Evolutionary conservation across 2,329 filamentous ascomycete species (phyloP).

Genomic region (Onygenales sp.): DNA sequence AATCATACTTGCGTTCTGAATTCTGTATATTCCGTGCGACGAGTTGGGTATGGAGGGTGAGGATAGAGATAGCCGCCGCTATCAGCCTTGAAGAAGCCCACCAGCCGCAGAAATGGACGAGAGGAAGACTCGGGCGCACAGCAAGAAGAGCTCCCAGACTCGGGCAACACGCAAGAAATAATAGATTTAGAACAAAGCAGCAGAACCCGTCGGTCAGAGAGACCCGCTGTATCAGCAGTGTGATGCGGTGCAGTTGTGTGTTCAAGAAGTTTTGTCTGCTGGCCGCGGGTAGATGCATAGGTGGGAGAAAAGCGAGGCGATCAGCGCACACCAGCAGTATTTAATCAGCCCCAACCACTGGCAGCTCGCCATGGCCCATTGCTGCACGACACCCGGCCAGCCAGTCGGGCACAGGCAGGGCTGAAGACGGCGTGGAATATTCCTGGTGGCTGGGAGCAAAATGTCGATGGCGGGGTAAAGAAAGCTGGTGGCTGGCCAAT

Average conservation of each 20-base stretch:
- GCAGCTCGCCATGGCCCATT: no score
- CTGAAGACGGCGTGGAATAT: not conserved
- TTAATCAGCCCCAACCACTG: not conserved
- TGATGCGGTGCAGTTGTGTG: not conserved
- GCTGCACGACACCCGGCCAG: not conserved
- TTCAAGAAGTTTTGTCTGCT: not conserved
- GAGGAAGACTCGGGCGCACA: not conserved
- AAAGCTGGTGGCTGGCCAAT: no score
- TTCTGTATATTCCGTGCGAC: not conserved
- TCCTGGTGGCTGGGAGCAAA: not conserved
- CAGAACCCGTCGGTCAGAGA: not conserved
- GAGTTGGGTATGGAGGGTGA: not conserved
- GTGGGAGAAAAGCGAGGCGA: not conserved
- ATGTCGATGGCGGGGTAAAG: not conserved
- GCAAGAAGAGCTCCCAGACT: not conserved
- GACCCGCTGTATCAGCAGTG: no score
- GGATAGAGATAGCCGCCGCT: not conserved
- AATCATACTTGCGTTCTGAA: slow-evolving; percentile 25
- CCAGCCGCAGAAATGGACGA: not conserved
- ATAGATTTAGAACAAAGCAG: not conserved
- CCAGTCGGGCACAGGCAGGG: not conserved
- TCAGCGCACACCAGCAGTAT: not conserved
- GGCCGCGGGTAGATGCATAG: not conserved
- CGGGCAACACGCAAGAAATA: not conserved
- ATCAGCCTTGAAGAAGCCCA: not conserved